Conservation (phyloP, 2,329 filamentous ascomycete genomes). For the Beauveria sp. region DNA sequence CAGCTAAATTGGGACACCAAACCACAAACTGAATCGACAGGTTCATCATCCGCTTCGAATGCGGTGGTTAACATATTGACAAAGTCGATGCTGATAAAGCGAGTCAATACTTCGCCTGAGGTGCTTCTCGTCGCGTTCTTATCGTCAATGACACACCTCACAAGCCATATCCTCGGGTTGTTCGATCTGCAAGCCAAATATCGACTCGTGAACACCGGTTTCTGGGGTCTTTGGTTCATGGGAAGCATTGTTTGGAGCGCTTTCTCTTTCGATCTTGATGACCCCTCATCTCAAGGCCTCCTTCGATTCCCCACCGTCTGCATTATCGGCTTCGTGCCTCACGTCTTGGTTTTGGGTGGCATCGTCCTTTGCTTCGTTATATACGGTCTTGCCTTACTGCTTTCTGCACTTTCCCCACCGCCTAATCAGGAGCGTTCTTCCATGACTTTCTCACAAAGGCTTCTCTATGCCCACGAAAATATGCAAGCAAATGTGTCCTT, state of each 20-base stretch:
- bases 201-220: slow-evolving; percentile 76
- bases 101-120: slow-evolving; percentile 84
- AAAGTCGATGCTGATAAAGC: slow-evolving; percentile 61
- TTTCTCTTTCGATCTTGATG: slow-evolving; percentile 51
- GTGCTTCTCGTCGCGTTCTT: slow-evolving; percentile 79
- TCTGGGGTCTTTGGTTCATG: slow-evolving; percentile 92
- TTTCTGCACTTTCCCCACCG: slow-evolving; percentile 52
- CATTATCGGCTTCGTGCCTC: slow-evolving; percentile 89
- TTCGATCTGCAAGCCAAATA: slow-evolving; percentile 71
- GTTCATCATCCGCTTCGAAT: slow-evolving; percentile 16
- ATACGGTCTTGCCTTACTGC: slow-evolving; percentile 65
- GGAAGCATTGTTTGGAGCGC: slow-evolving; percentile 73
- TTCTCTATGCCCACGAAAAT: slow-evolving; percentile 70
- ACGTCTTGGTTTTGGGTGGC: slow-evolving; percentile 76
- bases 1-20: slow-evolving; percentile 52
- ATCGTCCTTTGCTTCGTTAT: slow-evolving; percentile 70
- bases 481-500: slow-evolving; percentile 88
- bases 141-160: slow-evolving; percentile 83
- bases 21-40: slow-evolving; percentile 8
- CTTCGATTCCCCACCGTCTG: slow-evolving; percentile 89
- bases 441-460: slow-evolving; percentile 48
- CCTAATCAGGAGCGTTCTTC: slow-evolving; percentile 19
- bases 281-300: slow-evolving; percentile 56
- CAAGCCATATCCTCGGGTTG: slow-evolving; percentile 74
- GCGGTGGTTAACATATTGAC: slow-evolving; percentile 40